Percentiles rank a stretch among this genome's conserved stretches.
Evolutionary conservation across 2,329 filamentous ascomycete species (phyloP).

Genomic region (Hypoxylon sp.): DNA sequence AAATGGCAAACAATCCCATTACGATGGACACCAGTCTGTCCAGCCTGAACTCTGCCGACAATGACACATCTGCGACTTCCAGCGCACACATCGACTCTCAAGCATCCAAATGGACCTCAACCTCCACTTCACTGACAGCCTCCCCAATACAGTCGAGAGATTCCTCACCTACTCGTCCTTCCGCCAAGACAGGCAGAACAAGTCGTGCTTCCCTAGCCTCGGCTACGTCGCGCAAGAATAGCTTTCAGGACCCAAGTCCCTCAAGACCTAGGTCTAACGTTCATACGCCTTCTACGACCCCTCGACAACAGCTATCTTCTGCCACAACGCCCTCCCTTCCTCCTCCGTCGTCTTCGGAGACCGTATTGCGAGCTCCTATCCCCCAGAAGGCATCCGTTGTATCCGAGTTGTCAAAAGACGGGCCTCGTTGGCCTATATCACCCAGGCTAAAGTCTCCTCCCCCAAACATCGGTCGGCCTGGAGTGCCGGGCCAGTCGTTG

Average conservation of each 20-base stretch:
- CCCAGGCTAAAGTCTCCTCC: conserved; percentile 83
- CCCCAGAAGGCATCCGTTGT: conserved; percentile 71
- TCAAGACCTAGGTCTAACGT: conserved; percentile 65
- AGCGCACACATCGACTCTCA: conserved; percentile 52
- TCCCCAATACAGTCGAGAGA: conserved; percentile 52
- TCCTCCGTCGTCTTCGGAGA: conserved; percentile 68
- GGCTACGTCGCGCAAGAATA: conserved; percentile 73
- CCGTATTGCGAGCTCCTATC: conserved; percentile 69
- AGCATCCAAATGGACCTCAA: conserved; percentile 51
- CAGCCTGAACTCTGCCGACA: conserved; percentile 51
- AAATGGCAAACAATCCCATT: conserved; percentile 48
- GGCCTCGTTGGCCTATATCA: conserved; percentile 80
- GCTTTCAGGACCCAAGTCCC: conserved; percentile 73
- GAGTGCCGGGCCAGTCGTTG: conserved; percentile 42
- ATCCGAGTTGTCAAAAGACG: conserved; percentile 64
- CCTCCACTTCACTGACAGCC: conserved; percentile 50
- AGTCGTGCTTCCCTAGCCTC: conserved; percentile 51
- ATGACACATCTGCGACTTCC: conserved; percentile 51
- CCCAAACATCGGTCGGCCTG: conserved; percentile 63
- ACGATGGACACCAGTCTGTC: conserved; percentile 52
- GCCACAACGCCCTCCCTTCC: conserved; percentile 75
- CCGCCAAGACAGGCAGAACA: conserved; percentile 40
- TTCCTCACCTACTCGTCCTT: conserved; percentile 47
- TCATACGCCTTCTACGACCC: conserved; percentile 70
- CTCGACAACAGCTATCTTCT: conserved; percentile 75